Conservation (phyloP, 371 early-diverging fungal genomes). For the Mucor racemosus region DNA sequence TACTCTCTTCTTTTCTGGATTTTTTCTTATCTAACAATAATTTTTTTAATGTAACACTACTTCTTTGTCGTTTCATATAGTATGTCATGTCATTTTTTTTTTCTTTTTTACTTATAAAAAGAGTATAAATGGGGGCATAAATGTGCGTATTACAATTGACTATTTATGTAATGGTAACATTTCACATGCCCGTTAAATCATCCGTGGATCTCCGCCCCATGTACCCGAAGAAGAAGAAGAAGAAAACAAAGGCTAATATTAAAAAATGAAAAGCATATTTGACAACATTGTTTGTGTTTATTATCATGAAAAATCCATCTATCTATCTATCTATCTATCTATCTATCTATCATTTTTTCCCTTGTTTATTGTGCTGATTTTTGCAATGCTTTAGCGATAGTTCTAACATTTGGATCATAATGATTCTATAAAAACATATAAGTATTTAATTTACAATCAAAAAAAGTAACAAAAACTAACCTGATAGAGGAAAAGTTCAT, state of each 20-base stretch:
- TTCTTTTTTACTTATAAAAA: no score
- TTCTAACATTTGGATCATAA: slow-evolving; percentile 78
- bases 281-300: not conserved
- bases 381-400: slow-evolving; percentile 56
- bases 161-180: not conserved
- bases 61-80: not conserved
- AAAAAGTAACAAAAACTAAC: slow-evolving; percentile 37
- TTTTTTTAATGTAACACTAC: not conserved
- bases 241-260: not conserved
- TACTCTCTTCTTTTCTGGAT: not conserved
- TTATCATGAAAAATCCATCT: no score
- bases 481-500: slow-evolving; percentile 80
- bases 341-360: not conserved
- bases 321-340: no score
- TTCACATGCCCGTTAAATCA: not conserved
- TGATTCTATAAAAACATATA: slow-evolving; percentile 57
- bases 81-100: not conserved
- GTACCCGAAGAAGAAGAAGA: not conserved
- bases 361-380: slow-evolving; percentile 7
- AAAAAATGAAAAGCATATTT: not conserved
- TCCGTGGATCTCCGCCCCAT: slow-evolving; percentile 1
- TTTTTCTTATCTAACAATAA: not conserved
- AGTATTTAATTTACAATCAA: not conserved
- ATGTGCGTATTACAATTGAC: no score
- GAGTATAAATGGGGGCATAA: no score